Base-by-base conservation (phyloP, 495 filamentous ascomycete genomes). In the Rhizodiscina lignyota region DNA sequence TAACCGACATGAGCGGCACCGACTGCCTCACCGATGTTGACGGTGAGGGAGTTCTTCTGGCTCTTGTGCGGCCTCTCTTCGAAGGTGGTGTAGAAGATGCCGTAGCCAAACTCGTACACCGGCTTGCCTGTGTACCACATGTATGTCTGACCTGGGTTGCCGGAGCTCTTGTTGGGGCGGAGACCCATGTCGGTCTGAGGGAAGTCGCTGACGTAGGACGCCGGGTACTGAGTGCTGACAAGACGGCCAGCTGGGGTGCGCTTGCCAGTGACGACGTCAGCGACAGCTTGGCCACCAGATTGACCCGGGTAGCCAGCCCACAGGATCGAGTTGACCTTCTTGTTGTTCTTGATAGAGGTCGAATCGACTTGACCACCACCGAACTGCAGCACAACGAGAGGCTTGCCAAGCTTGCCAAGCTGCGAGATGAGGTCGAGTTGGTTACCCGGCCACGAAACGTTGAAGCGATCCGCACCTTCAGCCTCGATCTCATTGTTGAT, bases 401-500 rank as follows among this genome's bases (percentile, higher is more conserved):
- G 33, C 16, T 8, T 32, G 6, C 16, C 30, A 6, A 6, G 11
- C 8, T 10, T 5, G 8, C 6, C 18, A 5, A 32, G 30, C 6
- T 18, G 30, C 11, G 8, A 8, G 8, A 32, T 8, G 30, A 32
- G 30, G 18, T 6, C 30, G 11, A 5, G 24, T 8, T 8, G 24
- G 24, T 27, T 62, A 2, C 60, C 62, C 0, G 68, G 63, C 73
- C 73, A 78, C 11, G 61, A 55, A 37, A 78, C 66, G 13, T 59
- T 55, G 13, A 50, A 39, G 18, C 73, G 60, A 43, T 78, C 73
- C 26, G 56, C 52, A 10, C 50, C 58, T 45, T 78, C 72, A 2
- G 58, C 51, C 48, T 76, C 73, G 40, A 71, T 52, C 4, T 56
- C 59, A 32, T 59, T 62, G 54, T 74, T 67, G 30, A 75, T 69